Conservation (phyloP, 1,139 yeast genomes). For the Geotrichum europaeum region DNA sequence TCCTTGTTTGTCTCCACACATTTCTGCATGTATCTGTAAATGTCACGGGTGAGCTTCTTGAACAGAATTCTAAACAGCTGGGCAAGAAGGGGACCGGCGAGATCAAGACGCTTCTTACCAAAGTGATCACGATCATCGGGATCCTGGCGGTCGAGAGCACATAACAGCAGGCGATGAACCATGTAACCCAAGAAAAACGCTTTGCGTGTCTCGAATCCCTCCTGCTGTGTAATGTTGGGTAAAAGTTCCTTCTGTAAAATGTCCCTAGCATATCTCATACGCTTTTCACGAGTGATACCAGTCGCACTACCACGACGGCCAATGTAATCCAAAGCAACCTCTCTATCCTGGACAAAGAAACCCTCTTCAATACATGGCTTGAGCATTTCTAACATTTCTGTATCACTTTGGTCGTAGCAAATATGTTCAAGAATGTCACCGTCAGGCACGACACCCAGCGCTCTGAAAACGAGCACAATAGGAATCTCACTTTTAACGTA, state of each 20-base stretch:
- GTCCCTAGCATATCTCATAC: conserved; percentile 96
- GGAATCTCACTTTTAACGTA: conserved; percentile 96
- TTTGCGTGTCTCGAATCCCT: conserved; percentile 94
- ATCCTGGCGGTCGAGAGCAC: conserved; percentile 95
- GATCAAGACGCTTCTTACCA: conserved; percentile 95
- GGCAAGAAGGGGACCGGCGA: conserved; percentile 96
- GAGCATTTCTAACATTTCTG: conserved; percentile 99
- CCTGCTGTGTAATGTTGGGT: conserved; percentile 96
- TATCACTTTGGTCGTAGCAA: conserved; percentile 94
- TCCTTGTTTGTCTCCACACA: conserved; percentile 97
- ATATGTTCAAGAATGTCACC: conserved; percentile 98
- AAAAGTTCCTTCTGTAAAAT: conserved; percentile 90
- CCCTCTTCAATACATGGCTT: conserved; percentile 99
- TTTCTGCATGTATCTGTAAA: conserved; percentile 96
- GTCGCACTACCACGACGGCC: conserved; percentile 95
- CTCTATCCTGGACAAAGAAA: conserved; percentile 94
- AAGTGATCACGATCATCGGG: conserved; percentile 99
- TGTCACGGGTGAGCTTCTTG: conserved; percentile 89
- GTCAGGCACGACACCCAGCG: conserved; percentile 96
- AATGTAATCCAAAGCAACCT: conserved; percentile 93
- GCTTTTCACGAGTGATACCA: conserved; percentile 95
- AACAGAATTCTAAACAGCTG: conserved; percentile 89
- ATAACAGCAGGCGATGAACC: conserved; percentile 88
- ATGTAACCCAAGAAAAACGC: conserved; percentile 96
- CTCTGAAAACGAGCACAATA: conserved; percentile 92